Percentiles rank a stretch among this genome's conserved stretches.
Conservation (phyloP, 257 asterid species). For the Forsythia viridissima region DNA sequence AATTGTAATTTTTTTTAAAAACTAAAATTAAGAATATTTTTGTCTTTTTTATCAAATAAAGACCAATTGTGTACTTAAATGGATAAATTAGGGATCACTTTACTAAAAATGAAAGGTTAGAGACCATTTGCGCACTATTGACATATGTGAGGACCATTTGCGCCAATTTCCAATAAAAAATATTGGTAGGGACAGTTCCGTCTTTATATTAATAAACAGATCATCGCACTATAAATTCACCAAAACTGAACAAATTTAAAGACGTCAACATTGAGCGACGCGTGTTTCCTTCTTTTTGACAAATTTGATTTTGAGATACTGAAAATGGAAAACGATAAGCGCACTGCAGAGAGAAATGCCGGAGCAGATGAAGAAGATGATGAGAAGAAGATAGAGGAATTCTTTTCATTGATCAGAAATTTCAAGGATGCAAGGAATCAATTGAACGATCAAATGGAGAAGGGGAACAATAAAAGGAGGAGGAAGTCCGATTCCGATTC, state of each 20-base stretch:
- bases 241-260: neutral
- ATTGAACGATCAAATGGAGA: neutral
- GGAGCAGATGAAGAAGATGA: neutral
- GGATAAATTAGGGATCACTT: no score
- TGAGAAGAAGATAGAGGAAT: constrained; percentile 3
- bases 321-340: neutral
- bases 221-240: neutral
- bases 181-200: neutral
- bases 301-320: neutral
- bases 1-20: no score
- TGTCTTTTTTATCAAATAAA: no score
- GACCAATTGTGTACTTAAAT: no score
- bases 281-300: neutral
- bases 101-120: no score
- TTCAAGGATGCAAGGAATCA: neutral
- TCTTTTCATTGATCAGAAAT: neutral
- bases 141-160: no score
- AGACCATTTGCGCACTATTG: no score
- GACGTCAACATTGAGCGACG: neutral
- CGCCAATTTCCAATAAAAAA: no score
- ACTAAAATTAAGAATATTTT: no score
- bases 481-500: neutral
- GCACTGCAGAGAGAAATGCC: neutral
- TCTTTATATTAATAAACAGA: neutral
- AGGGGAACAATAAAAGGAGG: neutral